Percentiles rank a stretch among this genome's conserved stretches.
Evolutionary conservation across 108 stramenopile species (phyloP).

Genomic region (Conticribra guillardii): DNA sequence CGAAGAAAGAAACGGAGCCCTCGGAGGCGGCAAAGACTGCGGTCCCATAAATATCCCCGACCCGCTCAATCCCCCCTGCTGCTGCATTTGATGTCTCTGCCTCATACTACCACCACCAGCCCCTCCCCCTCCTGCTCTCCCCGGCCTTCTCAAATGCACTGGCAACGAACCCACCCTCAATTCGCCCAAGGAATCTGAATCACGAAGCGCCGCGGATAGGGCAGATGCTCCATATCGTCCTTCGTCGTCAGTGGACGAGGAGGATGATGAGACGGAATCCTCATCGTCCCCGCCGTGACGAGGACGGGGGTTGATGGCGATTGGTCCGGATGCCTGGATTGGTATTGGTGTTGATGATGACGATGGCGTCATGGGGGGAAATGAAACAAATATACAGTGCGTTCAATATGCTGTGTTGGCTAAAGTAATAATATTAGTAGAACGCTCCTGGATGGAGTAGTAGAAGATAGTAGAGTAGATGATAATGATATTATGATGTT

Average conservation of each 20-base stretch:
- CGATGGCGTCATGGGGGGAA: too few species aligned
- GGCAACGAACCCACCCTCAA: slow-evolving; percentile 45
- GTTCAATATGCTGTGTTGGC: too few species aligned
- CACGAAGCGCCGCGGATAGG: slow-evolving; percentile 15
- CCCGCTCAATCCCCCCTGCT: slow-evolving; percentile 1
- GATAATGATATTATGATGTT: too few species aligned
- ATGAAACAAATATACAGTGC: too few species aligned
- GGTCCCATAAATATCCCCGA: slow-evolving; percentile 31
- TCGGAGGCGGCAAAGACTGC: slow-evolving; percentile 42
- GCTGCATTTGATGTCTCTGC: neutral
- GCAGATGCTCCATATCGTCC: slow-evolving; percentile 1
- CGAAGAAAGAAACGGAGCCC: slow-evolving; percentile 41
- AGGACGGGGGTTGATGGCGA: slow-evolving; percentile 7
- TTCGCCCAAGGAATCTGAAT: slow-evolving; percentile 28
- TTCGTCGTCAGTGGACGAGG: slow-evolving; percentile 21
- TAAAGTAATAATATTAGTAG: too few species aligned
- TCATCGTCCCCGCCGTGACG: neutral
- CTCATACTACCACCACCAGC: slow-evolving; percentile 1
- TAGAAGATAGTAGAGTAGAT: too few species aligned
- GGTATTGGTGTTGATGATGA: slow-evolving; percentile 41
- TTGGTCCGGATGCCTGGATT: slow-evolving; percentile 26
- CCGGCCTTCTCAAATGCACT: slow-evolving; percentile 33
- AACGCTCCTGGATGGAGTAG: too few species aligned
- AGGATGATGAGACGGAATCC: slow-evolving; percentile 15
- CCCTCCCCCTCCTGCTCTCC: slow-evolving; percentile 9